Conservation (phyloP, 108 stramenopile genomes). For the Seminavis robusta region DNA sequence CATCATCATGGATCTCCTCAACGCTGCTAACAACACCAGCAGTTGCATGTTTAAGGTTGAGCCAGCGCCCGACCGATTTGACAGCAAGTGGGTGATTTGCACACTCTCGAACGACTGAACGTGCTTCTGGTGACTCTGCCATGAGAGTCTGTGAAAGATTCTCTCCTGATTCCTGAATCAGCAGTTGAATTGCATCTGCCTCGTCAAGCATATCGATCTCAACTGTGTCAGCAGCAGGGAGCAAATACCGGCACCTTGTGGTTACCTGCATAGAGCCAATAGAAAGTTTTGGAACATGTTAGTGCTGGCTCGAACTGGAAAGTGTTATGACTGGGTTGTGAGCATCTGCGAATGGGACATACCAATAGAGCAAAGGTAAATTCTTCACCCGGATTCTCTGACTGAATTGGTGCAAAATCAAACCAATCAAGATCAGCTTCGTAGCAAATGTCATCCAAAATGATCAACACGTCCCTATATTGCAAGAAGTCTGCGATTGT, state of each 20-base stretch:
- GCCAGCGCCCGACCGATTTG: slow-evolving; percentile 73
- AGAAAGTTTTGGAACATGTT: too few relatives aligned
- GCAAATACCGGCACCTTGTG: slow-evolving; percentile 33
- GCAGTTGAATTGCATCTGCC: slow-evolving; percentile 52
- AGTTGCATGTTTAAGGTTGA: slow-evolving; percentile 65
- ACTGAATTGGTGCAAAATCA: slow-evolving; percentile 48
- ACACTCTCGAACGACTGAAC: slow-evolving; percentile 53
- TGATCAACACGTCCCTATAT: slow-evolving; percentile 48
- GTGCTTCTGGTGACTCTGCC: slow-evolving; percentile 41
- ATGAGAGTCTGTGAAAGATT: slow-evolving; percentile 43
- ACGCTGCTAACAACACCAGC: slow-evolving; percentile 48
- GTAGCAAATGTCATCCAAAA: slow-evolving; percentile 65
- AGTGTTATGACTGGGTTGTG: too few relatives aligned
- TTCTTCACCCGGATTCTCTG: slow-evolving; percentile 19
- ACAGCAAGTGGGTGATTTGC: slow-evolving; percentile 72
- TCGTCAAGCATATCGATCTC: slow-evolving; percentile 60
- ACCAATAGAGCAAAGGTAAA: too few relatives aligned
- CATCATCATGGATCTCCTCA: slow-evolving; percentile 42
- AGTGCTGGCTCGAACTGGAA: too few relatives aligned
- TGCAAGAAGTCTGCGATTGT: slow-evolving; percentile 61
- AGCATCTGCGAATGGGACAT: too few relatives aligned
- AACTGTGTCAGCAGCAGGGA: slow-evolving; percentile 52
- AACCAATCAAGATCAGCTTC: slow-evolving; percentile 77
- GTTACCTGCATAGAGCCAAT: slow-evolving; percentile 63
- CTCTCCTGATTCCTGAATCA: slow-evolving; percentile 66